Conservation (phyloP, 768 basidiomycete species). For the Serendipita sp. region DNA sequence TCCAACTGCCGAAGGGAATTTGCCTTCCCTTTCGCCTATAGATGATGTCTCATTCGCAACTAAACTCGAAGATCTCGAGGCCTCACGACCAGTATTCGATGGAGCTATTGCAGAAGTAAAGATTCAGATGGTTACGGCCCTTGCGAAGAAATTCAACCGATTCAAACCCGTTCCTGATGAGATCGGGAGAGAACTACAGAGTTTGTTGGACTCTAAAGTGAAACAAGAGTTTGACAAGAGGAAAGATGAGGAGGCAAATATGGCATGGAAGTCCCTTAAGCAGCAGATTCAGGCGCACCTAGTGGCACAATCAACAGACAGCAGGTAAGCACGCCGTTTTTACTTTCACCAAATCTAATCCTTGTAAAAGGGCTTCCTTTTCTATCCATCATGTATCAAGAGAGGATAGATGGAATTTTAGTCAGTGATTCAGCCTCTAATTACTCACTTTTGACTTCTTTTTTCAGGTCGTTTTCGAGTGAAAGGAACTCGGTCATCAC, state of each 20-base stretch:
- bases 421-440: too few species aligned
- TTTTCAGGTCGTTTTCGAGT: background rate
- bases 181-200: background rate
- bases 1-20: too few species aligned
- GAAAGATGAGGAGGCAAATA: background rate
- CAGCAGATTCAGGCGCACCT: background rate
- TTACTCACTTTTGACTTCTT: too few species aligned
- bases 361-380: background rate
- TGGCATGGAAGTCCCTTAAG: background rate
- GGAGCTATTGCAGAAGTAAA: background rate
- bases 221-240: background rate
- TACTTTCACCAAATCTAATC: background rate
- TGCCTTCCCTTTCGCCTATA: background rate
- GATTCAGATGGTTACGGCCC: background rate
- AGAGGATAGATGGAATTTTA: background rate
- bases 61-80: background rate
- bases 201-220: background rate
- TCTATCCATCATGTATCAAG: background rate
- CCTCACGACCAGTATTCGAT: background rate
- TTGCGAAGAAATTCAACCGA: background rate
- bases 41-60: background rate
- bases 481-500: background rate
- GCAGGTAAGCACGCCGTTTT: background rate
- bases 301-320: background rate
- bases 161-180: background rate